phyloP scores from a whole-genome alignment of 495 filamentous ascomycete species.

The Penicillium manginii region DNA sequence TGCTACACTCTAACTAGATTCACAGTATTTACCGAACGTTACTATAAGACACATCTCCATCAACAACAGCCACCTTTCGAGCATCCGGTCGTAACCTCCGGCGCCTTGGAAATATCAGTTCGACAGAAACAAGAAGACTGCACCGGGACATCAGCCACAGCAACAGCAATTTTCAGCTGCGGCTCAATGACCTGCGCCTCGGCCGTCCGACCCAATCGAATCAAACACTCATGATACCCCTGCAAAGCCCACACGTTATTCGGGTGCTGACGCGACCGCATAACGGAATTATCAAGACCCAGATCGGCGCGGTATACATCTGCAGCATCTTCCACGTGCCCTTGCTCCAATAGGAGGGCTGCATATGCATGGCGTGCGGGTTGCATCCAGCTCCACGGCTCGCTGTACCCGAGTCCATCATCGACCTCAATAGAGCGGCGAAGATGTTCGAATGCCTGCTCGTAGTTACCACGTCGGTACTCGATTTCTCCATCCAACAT shows the following conservation, averaged over 20 bases:
- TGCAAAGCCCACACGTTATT: slow-evolving; percentile 73
- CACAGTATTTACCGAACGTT: not conserved
- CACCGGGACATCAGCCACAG: slow-evolving; percentile 61
- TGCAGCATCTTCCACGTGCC: slow-evolving; percentile 56
- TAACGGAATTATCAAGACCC: slow-evolving; percentile 58
- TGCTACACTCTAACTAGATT: not conserved
- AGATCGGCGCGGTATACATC: slow-evolving; percentile 63
- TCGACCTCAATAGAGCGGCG: slow-evolving; percentile 55
- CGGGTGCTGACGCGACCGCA: slow-evolving; percentile 61
- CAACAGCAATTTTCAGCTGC: slow-evolving; percentile 54
- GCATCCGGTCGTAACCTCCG: slow-evolving; percentile 18
- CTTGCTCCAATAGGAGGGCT: slow-evolving; percentile 66
- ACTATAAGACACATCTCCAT: slow-evolving; percentile 3
- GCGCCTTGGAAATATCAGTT: slow-evolving; percentile 27
- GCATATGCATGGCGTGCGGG: slow-evolving; percentile 68
- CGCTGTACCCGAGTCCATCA: slow-evolving; percentile 61
- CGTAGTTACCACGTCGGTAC: slow-evolving; percentile 60
- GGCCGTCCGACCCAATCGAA: slow-evolving; percentile 49
- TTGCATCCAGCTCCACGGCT: slow-evolving; percentile 76
- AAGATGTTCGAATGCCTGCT: slow-evolving; percentile 57
- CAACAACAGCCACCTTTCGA: slow-evolving; percentile 14
- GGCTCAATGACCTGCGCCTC: slow-evolving; percentile 56
- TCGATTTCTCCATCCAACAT: slow-evolving; percentile 72
- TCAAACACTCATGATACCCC: slow-evolving; percentile 66
- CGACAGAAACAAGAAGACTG: slow-evolving; percentile 65